These are phyloP conservation scores for Tirmania nivea DNA, from an alignment of 495 filamentous ascomycete genomes.

Conservation along the genomic window DNA sequence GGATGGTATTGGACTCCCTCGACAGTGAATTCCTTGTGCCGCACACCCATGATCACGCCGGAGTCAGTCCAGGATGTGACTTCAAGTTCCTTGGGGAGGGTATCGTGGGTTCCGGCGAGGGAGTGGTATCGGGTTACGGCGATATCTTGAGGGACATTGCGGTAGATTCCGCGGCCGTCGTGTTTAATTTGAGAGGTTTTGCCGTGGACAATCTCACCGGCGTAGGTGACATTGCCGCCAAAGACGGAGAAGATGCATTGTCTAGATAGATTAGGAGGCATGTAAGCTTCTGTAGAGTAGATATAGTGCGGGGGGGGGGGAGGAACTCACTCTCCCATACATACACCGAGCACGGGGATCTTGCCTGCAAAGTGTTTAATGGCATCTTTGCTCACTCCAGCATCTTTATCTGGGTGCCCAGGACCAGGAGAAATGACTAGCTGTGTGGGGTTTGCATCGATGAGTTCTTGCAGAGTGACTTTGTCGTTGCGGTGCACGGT, in stretches of 20 bases:
- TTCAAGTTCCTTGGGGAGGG: constrained; percentile 68
- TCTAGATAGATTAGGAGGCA: constrained; percentile 14
- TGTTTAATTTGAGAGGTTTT: constrained; percentile 84
- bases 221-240: constrained; percentile 75
- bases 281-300: background rate
- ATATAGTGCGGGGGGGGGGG: background rate
- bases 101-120: constrained; percentile 75
- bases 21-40: constrained; percentile 71
- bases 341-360: constrained; percentile 90
- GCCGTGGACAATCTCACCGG: constrained; percentile 89
- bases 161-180: constrained; percentile 73
- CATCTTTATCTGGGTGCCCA: constrained; percentile 73
- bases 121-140: constrained; percentile 93
- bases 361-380: constrained; percentile 88
- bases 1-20: constrained; percentile 97
- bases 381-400: constrained; percentile 75
- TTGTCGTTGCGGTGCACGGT: constrained; percentile 83
- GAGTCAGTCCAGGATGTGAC: constrained; percentile 76
- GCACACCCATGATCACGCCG: constrained; percentile 85
- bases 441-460: constrained; percentile 67
- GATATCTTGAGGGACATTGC: constrained; percentile 48
- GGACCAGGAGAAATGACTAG: constrained; percentile 88
- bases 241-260: constrained; percentile 90
- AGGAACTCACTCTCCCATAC: constrained; percentile 74
- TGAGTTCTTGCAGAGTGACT: constrained; percentile 62